Percentiles rank a stretch among this genome's conserved stretches.
Evolutionary conservation across 2,329 filamentous ascomycete genomes (phyloP).

Genomic region (Xylariaceae sp.): DNA sequence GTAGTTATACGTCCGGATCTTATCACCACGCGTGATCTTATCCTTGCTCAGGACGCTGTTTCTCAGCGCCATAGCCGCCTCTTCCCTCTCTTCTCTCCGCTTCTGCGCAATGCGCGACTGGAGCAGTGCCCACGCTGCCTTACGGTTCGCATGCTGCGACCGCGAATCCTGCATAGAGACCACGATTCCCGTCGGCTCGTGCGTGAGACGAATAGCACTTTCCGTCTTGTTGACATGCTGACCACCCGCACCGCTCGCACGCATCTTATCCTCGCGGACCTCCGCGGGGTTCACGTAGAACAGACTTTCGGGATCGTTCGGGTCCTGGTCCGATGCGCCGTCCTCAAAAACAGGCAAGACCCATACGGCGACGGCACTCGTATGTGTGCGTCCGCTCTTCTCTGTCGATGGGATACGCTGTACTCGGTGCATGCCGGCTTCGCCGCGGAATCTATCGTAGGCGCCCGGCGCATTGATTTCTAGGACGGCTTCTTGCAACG

Average conservation of each 20-base stretch:
- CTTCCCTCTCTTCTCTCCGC: slow-evolving; percentile 76
- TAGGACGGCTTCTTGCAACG: slow-evolving; percentile 80
- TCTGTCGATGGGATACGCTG: slow-evolving; percentile 92
- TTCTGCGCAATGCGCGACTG: slow-evolving; percentile 76
- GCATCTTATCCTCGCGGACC: slow-evolving; percentile 82
- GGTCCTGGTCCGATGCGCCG: slow-evolving; percentile 49
- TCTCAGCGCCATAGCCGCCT: slow-evolving; percentile 67
- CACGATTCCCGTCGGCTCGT: slow-evolving; percentile 77
- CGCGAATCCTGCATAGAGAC: slow-evolving; percentile 91
- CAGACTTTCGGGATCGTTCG: slow-evolving; percentile 81
- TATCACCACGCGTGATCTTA: slow-evolving; percentile 84
- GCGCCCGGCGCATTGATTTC: slow-evolving; percentile 72
- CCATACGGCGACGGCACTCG: slow-evolving; percentile 85
- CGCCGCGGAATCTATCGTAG: slow-evolving; percentile 75
- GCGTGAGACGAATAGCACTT: slow-evolving; percentile 87
- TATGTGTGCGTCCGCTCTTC: slow-evolving; percentile 85
- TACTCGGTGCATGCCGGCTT: slow-evolving; percentile 92
- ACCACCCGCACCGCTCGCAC: slow-evolving; percentile 83
- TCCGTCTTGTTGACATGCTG: slow-evolving; percentile 99
- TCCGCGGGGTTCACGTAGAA: slow-evolving; percentile 86
- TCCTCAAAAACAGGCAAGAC: slow-evolving; percentile 78
- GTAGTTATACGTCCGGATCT: slow-evolving; percentile 88
- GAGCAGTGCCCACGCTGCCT: slow-evolving; percentile 79
- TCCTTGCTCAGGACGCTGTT: slow-evolving; percentile 74
- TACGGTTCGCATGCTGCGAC: slow-evolving; percentile 84